Evolutionary conservation across 768 basidiomycete genomes (phyloP), one percentile per base, ranked within the genome.

Genomic region (Tylopilus felleus): DNA sequence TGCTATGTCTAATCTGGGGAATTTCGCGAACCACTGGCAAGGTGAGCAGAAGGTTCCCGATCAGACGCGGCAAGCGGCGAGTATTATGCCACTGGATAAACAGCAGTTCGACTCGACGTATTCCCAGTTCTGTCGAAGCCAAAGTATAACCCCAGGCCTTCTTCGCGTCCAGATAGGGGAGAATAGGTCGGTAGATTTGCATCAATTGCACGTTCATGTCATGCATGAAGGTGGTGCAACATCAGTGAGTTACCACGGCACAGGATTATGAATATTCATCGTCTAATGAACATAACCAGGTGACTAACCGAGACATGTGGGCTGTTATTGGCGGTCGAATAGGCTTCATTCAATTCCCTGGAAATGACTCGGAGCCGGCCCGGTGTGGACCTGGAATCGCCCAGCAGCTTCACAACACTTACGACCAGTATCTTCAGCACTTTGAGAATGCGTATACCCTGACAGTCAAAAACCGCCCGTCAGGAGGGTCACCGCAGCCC

Each of bases 291-390:
- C 42, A 22, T 36, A 39, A 57, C n/a, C 49, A 86, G 85, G 79
- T 85, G 13, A 72, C 73, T 23, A 69, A 71, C 52, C 77, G 78
- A 44, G 85, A 87, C 31, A 56, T 75, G 53, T 90, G 88, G 88
- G 62, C 78, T 16, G 71, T 85, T 42, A 80, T 90, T 52, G 88
- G 80, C 17, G 88, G 79, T n/a, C 78, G 77, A 22, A 74, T 90
- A 68, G 84, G 82, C 17, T 81, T 84, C 60, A 76, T 84, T 3
- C 77, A 83, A 49, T 86, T 88, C 58, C 83, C 83, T 3, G 84
- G 77, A 5, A 79, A 71, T 12, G 83, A 80, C 1, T 67, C 73
- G 5, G 83, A 87, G 56, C 85, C 87, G 12, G 74, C 80, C 5
- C 83, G 80, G 60, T 77, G 78, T 25, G 84, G 83, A 4, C 86